Evolutionary conservation across 192 early-diverging fungal genomes (phyloP).

Genomic region (Gamsiella multidivaricata): DNA sequence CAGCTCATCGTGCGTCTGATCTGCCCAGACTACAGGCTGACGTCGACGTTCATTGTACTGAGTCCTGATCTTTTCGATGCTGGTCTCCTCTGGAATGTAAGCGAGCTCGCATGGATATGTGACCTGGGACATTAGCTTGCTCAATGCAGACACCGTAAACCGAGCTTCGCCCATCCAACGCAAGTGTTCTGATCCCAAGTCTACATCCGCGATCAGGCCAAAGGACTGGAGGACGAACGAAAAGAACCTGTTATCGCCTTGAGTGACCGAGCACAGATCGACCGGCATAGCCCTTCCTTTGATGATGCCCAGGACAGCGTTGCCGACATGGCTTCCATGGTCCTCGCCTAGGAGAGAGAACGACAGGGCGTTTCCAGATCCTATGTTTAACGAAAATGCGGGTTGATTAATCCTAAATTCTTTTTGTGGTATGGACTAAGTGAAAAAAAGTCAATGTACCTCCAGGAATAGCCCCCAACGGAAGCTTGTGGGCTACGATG

Average conservation of each 20-base stretch:
- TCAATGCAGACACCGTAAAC: conserved; percentile 52
- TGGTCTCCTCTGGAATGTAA: conserved; percentile 57
- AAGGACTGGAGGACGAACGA: conserved; percentile 68
- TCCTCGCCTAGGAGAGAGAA: conserved; percentile 62
- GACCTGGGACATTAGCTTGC: conserved; percentile 54
- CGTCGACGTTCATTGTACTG: conserved; percentile 37
- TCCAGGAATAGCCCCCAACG: conserved; percentile 73
- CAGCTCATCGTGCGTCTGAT: conserved; percentile 35
- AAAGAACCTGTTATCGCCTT: conserved; percentile 57
- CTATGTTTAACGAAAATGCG: conserved; percentile 3
- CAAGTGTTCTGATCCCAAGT: conserved; percentile 65
- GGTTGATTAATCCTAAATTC: background rate
- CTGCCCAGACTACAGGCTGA: conserved; percentile 36
- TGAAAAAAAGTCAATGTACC: conserved; percentile 36
- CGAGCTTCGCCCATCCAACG: conserved; percentile 69
- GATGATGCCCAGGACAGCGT: conserved; percentile 33
- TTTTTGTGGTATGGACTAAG: too few relatives aligned
- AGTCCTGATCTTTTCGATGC: conserved; percentile 50
- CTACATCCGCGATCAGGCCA: conserved; percentile 67
- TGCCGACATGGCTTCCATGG: conserved; percentile 37
- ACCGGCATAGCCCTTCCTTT: conserved; percentile 61
- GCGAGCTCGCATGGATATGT: conserved; percentile 56
- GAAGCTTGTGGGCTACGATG: conserved; percentile 61
- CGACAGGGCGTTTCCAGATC: conserved; percentile 65
- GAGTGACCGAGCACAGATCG: conserved; percentile 68